Evolutionary conservation across 495 filamentous ascomycete species (phyloP).

Genomic region (Neurospora hispaniola): DNA sequence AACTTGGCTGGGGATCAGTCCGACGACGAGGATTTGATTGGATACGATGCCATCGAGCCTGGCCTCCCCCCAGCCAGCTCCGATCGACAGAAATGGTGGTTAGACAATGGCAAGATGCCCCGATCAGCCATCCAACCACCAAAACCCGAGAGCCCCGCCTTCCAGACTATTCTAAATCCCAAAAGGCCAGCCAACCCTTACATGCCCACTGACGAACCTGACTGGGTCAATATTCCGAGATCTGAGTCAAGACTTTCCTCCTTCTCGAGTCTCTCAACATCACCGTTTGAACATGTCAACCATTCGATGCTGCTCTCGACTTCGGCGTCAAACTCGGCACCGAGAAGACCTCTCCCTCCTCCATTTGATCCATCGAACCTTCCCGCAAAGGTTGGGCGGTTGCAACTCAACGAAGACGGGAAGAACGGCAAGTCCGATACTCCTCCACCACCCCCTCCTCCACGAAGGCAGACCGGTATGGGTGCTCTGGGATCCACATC

Average conservation of each 20-base stretch:
- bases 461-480: slow-evolving; percentile 30
- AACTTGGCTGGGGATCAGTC: slow-evolving; percentile 42
- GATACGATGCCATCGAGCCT: slow-evolving; percentile 64
- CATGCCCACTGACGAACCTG: slow-evolving; percentile 50
- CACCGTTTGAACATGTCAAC: slow-evolving; percentile 38
- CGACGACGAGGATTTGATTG: slow-evolving; percentile 65
- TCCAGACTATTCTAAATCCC: slow-evolving; percentile 53
- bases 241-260: slow-evolving; percentile 35
- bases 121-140: slow-evolving; percentile 61
- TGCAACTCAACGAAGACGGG: slow-evolving; percentile 26
- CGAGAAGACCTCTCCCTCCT: slow-evolving; percentile 40
- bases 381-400: slow-evolving; percentile 28
- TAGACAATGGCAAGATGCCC: slow-evolving; percentile 72
- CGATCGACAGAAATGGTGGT: slow-evolving; percentile 87
- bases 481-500: not conserved
- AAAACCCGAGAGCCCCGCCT: slow-evolving; percentile 28
- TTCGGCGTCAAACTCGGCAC: slow-evolving; percentile 27
- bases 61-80: slow-evolving; percentile 84
- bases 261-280: slow-evolving; percentile 34
- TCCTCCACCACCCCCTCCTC: slow-evolving; percentile 38
- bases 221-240: slow-evolving; percentile 61
- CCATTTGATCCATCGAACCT: slow-evolving; percentile 40
- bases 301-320: slow-evolving; percentile 34
- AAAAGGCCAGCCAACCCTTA: slow-evolving; percentile 77
- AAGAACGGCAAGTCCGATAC: slow-evolving; percentile 15